Conservation (phyloP, 345 rosid genomes). For the thale cress (Arabidopsis thaliana) region TAIR10.1 NC_003070.9:6730501-6731000, state of each 20-base stretch:
- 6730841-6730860: neutral
- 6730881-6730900: too few relatives aligned
- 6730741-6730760: constrained; percentile 30
- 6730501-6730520: constrained; percentile 53
- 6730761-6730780: constrained; percentile 35
- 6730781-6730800: constrained; percentile 30
- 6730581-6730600: constrained; percentile 52
- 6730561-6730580: constrained; percentile 55
- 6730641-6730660: constrained; percentile 52
- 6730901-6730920: too few relatives aligned
- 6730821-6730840: constrained; percentile 23
- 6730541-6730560: constrained; percentile 55
- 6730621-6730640: constrained; percentile 56
- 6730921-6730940: too few relatives aligned
- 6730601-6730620: constrained; percentile 43
- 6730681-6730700: constrained; percentile 17
- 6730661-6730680: constrained; percentile 34
- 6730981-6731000: neutral
- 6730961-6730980: neutral
- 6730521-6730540: constrained; percentile 50
- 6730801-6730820: constrained; percentile 18
- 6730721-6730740: neutral
- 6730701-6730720: constrained; percentile 26
- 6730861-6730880: neutral
- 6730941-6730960: too few relatives aligned